Evolutionary conservation across 2,329 filamentous ascomycete species (phyloP), one percentile per base, ranked within the genome.

Genomic region (Kalmusia sp.): DNA sequence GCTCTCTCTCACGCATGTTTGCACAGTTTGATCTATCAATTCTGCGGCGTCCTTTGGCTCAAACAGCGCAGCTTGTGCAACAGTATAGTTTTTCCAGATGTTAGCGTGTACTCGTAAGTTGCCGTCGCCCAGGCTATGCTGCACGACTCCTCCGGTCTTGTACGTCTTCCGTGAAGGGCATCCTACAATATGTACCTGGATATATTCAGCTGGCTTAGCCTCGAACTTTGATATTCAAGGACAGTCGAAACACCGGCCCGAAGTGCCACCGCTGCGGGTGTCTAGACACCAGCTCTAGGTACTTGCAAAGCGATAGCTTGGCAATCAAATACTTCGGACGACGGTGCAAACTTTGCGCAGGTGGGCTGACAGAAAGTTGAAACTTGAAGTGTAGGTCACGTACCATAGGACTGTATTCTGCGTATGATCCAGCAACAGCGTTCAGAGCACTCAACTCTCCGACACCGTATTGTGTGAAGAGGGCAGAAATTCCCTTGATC

Each of bases 401-500:
- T 11, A 77, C 79, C 8, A 92, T 79, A 4, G 89, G 87, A 3
- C 90, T 85, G 63, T 84, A 84, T 73, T 92, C 89, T 1, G 87
- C 87, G 74, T 84, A 91, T 34, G 88, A 84, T 15, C 89, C 89
- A 4, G 88, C 88, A 49, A 91, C 73, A 35, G 86, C 89, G 65
- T 91, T 91, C 64, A 91, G 79, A 46, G 88, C 87, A 2, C 88
- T 91, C 22, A 82, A 68, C 63, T 82, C 80, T 5, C 80, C 89
- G 4, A 91, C 88, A 43, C 89, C 89, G 58, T 92, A 92, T 1
- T 89, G 91, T 30, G 89, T 92, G 62, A 91, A 75, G 46, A 92
- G 76, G 27, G 88, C 88, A 3, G 83, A 81, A 34, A 91, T 86
- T 11, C 80, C 79, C 52, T 81, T 82, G 54, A 82, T 75, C n/a